Percentiles rank a stretch among this genome's conserved stretches.
Evolutionary conservation across 495 filamentous ascomycete genomes (phyloP).

Genomic region (Neurospora sp.): DNA sequence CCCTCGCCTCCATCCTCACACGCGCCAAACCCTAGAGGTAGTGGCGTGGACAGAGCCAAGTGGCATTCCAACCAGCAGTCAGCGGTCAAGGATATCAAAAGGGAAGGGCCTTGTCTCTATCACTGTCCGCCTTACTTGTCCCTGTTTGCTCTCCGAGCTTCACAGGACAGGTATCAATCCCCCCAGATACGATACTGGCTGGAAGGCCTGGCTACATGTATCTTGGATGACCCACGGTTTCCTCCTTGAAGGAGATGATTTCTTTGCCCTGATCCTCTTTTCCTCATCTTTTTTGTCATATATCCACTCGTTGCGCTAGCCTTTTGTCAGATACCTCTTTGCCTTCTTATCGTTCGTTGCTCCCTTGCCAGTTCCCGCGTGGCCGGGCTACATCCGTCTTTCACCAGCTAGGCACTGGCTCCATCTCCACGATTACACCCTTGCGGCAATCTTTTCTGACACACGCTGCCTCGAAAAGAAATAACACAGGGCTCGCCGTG

Average conservation of each 20-base stretch:
- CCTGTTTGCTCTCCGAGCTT: constrained; percentile 6
- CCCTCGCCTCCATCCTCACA: constrained; percentile 7
- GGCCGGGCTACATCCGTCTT: neutral
- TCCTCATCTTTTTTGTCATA: constrained; percentile 1
- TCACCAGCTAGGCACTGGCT: constrained; percentile 3
- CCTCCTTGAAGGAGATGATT: neutral
- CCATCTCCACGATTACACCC: constrained; percentile 16
- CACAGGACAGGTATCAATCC: constrained; percentile 3
- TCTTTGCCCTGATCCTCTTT: constrained; percentile 1
- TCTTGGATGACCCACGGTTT: constrained; percentile 1
- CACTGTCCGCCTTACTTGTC: constrained; percentile 5
- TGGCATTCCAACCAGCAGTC: constrained; percentile 1
- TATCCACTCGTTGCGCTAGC: constrained; percentile 10
- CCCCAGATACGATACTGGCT: constrained; percentile 4
- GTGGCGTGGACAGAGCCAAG: constrained; percentile 13
- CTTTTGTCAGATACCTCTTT: constrained; percentile 6
- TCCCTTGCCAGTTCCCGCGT: constrained; percentile 5
- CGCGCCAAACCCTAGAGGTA: constrained; percentile 13
- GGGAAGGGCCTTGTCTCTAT: neutral
- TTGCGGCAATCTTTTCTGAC: constrained; percentile 31
- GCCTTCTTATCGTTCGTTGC: constrained; percentile 8
- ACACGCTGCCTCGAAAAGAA: constrained; percentile 29
- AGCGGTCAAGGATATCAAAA: neutral
- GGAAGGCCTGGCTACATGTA: neutral
- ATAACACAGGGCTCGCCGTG: constrained; percentile 21